Conservation (phyloP, 768 basidiomycete species). For the Baorangia bicolor region DNA sequence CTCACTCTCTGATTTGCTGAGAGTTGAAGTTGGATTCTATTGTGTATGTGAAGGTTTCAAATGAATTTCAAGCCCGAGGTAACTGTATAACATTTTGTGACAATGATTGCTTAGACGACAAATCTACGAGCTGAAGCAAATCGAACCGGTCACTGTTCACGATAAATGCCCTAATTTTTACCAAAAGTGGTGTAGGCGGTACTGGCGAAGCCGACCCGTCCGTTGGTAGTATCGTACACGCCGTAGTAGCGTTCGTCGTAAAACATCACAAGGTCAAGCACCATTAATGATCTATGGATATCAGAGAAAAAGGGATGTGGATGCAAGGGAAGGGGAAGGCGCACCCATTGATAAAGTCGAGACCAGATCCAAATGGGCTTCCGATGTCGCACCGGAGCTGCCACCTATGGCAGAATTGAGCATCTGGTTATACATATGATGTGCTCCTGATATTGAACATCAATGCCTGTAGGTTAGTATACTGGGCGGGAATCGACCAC, state of each 20-base stretch:
- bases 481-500: too few relatives aligned
- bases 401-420: constrained; percentile 27
- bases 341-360: constrained; percentile 21
- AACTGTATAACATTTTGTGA: background rate
- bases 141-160: too few relatives aligned
- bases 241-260: too few relatives aligned
- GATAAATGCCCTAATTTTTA: too few relatives aligned
- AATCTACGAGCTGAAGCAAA: too few relatives aligned
- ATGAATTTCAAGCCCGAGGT: background rate
- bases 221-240: too few relatives aligned
- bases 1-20: background rate
- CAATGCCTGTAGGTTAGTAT: constrained; percentile 15
- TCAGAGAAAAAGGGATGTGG: background rate
- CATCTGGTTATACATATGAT: constrained; percentile 9
- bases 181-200: too few relatives aligned
- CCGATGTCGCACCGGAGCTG: constrained; percentile 15
- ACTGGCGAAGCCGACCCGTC: too few relatives aligned
- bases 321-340: constrained; percentile 2
- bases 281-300: background rate
- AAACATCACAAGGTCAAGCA: background rate
- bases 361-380: background rate
- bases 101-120: too few relatives aligned
- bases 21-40: background rate
- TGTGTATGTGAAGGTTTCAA: background rate
- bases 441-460: constrained; percentile 21